Conservation (phyloP, 2,329 filamentous ascomycete species). For the Ceratocystis smalleyi region DNA sequence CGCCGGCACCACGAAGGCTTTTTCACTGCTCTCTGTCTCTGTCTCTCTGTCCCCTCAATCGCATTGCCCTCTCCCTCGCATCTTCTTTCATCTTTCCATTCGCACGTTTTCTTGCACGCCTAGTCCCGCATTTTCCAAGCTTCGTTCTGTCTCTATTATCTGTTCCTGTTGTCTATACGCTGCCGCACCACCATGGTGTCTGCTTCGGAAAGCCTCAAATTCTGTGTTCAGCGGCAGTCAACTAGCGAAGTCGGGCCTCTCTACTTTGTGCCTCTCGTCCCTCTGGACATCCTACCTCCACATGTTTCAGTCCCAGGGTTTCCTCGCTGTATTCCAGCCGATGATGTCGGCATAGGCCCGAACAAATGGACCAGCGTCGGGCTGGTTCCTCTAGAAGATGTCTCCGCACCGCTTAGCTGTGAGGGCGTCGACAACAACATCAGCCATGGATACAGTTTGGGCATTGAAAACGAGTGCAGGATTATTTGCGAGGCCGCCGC, state of each 20-base stretch:
- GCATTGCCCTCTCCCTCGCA: not conserved
- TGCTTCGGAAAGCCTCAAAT: constrained; percentile 11
- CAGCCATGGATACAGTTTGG: not conserved
- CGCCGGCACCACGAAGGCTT: not conserved
- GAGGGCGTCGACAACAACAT: not conserved
- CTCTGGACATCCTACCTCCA: constrained; percentile 35
- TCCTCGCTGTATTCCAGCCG: constrained; percentile 27
- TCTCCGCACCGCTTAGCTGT: no score
- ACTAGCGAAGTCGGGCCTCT: constrained; percentile 19
- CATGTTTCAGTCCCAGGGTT: constrained; percentile 31
- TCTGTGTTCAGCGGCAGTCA: constrained; percentile 31
- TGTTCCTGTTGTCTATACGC: not conserved
- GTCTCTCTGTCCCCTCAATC: not conserved
- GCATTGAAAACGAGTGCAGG: not conserved
- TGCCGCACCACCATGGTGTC: not conserved
- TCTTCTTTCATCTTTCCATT: not conserved
- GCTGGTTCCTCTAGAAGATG: not conserved
- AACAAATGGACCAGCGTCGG: not conserved
- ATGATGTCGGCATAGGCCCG: constrained; percentile 22
- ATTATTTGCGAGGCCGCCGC: not conserved
- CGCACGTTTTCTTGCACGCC: not conserved
- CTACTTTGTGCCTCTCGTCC: constrained; percentile 37
- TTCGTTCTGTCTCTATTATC: not conserved
- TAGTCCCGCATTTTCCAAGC: not conserved
- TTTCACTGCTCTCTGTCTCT: not conserved